phyloP scores from a whole-genome alignment of 1,284 basidiomycete species.

The Rhodotorula sp. region DNA sequence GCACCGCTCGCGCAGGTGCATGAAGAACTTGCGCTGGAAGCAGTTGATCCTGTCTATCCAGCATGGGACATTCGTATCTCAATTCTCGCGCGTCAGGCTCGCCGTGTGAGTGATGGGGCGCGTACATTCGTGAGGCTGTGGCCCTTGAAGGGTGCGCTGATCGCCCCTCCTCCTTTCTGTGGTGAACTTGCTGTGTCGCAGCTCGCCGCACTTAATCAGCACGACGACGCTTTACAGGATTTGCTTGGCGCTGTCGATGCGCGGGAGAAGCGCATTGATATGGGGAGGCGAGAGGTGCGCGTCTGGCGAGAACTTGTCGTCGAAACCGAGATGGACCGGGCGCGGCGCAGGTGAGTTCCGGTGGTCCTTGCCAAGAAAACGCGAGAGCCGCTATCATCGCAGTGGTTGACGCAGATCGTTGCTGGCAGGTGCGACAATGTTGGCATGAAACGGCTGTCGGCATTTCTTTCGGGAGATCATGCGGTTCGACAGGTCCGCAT shows the following conservation, averaged over 20 bases:
- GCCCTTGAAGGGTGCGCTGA: neutral
- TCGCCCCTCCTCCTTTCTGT: neutral
- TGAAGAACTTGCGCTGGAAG: slow-evolving; percentile 6
- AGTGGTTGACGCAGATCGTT: too few relatives aligned
- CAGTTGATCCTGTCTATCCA: neutral
- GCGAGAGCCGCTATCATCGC: too few relatives aligned
- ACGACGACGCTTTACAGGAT: neutral
- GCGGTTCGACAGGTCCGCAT: neutral
- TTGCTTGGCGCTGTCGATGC: slow-evolving; percentile 12
- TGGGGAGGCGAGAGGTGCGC: slow-evolving; percentile 7
- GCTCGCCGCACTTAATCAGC: neutral
- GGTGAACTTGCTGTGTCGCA: neutral
- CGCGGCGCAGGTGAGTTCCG: neutral
- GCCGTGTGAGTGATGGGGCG: neutral
- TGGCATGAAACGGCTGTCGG: neutral
- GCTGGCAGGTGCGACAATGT: neutral
- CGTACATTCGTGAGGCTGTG: too few relatives aligned
- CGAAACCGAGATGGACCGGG: neutral
- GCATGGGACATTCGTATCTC: slow-evolving; percentile 12
- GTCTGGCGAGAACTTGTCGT: slow-evolving; percentile 5
- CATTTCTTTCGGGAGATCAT: neutral
- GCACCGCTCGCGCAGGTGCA: slow-evolving; percentile 4
- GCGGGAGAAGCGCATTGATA: neutral
- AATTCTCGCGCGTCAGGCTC: neutral
- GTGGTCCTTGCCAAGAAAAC: too few relatives aligned